Evolutionary conservation across 225 moss, liverwort and hornwort species (phyloP), one percentile per base, ranked within the genome.

Genomic region (Physcomitrellopsis africana): DNA sequence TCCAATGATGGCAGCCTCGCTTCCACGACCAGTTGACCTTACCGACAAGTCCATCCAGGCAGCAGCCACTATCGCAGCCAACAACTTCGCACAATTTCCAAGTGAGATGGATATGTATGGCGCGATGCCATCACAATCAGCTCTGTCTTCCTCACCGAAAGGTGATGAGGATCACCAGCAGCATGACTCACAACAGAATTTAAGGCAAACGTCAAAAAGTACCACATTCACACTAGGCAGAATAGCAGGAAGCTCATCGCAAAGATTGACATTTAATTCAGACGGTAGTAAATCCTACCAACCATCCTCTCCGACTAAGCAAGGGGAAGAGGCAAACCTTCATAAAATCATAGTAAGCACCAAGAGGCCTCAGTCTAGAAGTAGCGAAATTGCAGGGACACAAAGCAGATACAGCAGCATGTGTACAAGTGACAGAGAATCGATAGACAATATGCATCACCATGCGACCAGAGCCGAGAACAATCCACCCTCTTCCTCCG

Each of bases 41-140:
- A 76, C 75, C 20, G 88, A 88, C 78, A 85, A 85, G 76, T 80
- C 82, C 64, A 80, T 85, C 23, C 88, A 88, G 68, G 80, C 88
- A 1, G 85, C 85, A 13, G 85, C 85, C 57, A 85, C 82, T 41
- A 65, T 68, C 1, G 85, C 85, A 17, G 88, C 88, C 24, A 88
- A 80, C 63, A 80, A 82, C 68, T 81, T 80, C 68, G 44, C 65
- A 19, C 75, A 67, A 37, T 5, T 37, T 37, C 7, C 32, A 37
- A 37, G 32, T 37, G 32, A 37, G 5, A 37, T 37, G 32, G 32
- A 37, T 37, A 2, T 37, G 32, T 7, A 37, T 37, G 32, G 32
- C 4, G 7, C 7, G 32, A 37, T 37, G 32, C 32, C 32, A 37
- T 37, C 32, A 37, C 32, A 37, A 37, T 37, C 32, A 37, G 32